Conservation (phyloP, 345 rosid genomes). For the Eucalyptus marginata region DNA sequence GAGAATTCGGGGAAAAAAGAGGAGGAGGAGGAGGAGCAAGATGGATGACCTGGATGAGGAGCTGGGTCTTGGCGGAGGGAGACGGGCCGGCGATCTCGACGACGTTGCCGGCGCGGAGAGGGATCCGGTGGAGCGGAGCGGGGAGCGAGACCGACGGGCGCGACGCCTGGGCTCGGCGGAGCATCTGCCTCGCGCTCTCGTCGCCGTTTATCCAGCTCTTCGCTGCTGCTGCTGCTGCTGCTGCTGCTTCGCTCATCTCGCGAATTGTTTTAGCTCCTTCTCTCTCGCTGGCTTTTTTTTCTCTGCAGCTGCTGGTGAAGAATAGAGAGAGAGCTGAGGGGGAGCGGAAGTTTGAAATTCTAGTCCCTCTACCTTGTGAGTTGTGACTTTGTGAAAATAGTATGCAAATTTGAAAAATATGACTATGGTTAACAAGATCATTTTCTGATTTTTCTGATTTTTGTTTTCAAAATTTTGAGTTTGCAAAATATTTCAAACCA, state of each 20-base stretch:
- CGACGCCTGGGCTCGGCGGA: slow-evolving; percentile 29
- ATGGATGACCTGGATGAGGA: slow-evolving; percentile 31
- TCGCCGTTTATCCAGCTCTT: slow-evolving; percentile 38
- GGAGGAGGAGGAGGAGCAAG: not conserved
- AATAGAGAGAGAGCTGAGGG: not conserved
- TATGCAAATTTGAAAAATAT: too few relatives aligned
- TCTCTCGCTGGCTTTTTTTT: not conserved
- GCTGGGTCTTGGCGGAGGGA: slow-evolving; percentile 64
- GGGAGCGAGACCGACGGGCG: slow-evolving; percentile 28
- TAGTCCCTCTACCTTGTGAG: not conserved
- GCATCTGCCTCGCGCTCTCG: slow-evolving; percentile 54
- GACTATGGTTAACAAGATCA: not conserved
- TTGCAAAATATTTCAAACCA: not conserved
- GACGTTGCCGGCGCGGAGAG: slow-evolving; percentile 55
- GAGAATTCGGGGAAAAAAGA: not conserved
- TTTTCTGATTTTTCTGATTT: not conserved
- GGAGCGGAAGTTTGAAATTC: not conserved
- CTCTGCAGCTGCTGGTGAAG: not conserved
- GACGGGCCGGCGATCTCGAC: slow-evolving; percentile 66
- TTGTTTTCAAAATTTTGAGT: not conserved
- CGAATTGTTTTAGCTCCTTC: not conserved
- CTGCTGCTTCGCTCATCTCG: not conserved
- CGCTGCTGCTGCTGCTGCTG: not conserved
- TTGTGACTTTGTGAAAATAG: too few relatives aligned
- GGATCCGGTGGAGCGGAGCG: slow-evolving; percentile 54